Evolutionary conservation across 2,329 filamentous ascomycete genomes (phyloP).

Genomic region (Apiospora pterosperma): DNA sequence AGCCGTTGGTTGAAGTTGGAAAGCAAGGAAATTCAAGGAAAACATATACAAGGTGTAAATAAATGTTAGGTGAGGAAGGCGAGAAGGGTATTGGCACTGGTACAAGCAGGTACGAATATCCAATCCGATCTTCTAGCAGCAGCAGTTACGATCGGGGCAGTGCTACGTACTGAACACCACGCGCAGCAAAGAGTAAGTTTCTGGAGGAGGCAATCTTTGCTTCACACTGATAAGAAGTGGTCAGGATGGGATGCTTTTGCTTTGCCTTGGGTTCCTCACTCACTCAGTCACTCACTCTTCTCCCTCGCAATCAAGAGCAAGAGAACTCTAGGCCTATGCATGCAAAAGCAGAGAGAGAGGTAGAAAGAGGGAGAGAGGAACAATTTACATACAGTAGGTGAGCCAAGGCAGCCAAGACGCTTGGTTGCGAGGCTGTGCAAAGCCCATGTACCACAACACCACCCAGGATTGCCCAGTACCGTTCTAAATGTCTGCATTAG

Average conservation of each 20-base stretch:
- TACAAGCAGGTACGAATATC: neutral
- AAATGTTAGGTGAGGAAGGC: neutral
- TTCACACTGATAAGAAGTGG: neutral
- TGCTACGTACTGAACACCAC: neutral
- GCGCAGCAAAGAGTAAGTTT: neutral
- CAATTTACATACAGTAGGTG: neutral
- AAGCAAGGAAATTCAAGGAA: neutral
- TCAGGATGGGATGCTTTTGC: neutral
- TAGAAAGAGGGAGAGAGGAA: neutral
- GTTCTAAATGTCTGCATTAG: neutral
- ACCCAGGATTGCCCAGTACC: neutral
- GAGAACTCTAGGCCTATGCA: neutral
- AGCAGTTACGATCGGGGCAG: neutral
- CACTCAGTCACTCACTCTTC: too few relatives aligned
- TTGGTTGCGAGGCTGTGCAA: neutral
- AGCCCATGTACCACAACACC: neutral
- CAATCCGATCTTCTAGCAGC: neutral
- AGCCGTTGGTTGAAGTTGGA: neutral
- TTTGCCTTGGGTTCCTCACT: neutral
- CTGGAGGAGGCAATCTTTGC: neutral
- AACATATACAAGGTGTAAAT: neutral
- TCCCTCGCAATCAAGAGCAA: neutral
- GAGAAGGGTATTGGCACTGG: neutral
- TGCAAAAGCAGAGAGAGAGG: neutral
- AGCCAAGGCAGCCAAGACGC: neutral